Conservation (phyloP, 768 basidiomycete genomes). For the Rubroboletus pulcherrimus region DNA sequence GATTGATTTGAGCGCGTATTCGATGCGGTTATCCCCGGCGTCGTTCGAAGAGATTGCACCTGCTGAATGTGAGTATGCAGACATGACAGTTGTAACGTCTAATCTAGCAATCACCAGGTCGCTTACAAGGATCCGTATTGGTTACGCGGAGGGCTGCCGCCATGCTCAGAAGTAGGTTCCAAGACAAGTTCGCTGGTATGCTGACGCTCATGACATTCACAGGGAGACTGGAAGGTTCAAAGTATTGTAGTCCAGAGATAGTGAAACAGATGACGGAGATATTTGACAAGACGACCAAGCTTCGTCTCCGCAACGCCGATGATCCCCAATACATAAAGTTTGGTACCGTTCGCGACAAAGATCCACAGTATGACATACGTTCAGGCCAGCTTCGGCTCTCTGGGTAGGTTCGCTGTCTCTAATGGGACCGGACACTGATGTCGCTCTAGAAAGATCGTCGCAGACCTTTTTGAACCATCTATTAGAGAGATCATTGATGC, state of each 20-base stretch:
- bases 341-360: slow-evolving; percentile 38
- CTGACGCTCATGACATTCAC: neutral
- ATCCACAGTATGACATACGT: slow-evolving; percentile 36
- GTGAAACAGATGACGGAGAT: slow-evolving; percentile 34
- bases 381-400: slow-evolving; percentile 38
- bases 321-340: slow-evolving; percentile 41
- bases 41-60: slow-evolving; percentile 38
- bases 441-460: slow-evolving; percentile 34
- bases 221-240: slow-evolving; percentile 33
- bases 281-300: slow-evolving; percentile 40
- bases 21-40: slow-evolving; percentile 37
- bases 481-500: slow-evolving; percentile 35
- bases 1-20: slow-evolving; percentile 41
- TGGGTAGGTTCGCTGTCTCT: slow-evolving; percentile 26
- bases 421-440: neutral
- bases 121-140: slow-evolving; percentile 39
- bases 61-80: slow-evolving; percentile 30
- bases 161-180: slow-evolving; percentile 27
- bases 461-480: slow-evolving; percentile 43
- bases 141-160: slow-evolving; percentile 34
- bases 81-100: neutral
- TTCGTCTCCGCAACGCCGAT: slow-evolving; percentile 39
- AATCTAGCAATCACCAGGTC: slow-evolving; percentile 26
- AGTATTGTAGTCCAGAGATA: slow-evolving; percentile 31
- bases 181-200: neutral